Percentiles rank a stretch among this genome's conserved stretches.
Conservation (phyloP, 176 grass and related monocot genomes). For the Carex kokanica region DNA sequence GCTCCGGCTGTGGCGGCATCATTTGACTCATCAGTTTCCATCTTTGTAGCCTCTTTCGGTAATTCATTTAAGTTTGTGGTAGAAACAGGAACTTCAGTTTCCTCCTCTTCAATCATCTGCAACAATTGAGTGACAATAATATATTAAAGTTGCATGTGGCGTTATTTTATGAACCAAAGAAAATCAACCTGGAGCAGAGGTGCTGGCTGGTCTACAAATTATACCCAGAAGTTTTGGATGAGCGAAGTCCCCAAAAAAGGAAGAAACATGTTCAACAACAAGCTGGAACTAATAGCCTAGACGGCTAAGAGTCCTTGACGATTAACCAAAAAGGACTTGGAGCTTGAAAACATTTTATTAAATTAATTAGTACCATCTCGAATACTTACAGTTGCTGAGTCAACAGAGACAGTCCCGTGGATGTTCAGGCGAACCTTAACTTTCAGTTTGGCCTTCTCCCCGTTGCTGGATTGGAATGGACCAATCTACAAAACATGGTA, state of each 20-base stretch:
- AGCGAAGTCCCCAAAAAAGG: not conserved
- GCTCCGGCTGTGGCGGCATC: slow-evolving; percentile 34
- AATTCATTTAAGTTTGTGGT: slow-evolving; percentile 32
- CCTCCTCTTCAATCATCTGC: slow-evolving; percentile 84
- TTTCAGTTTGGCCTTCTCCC: slow-evolving; percentile 67
- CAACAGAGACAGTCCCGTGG: slow-evolving; percentile 77
- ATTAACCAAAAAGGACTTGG: not conserved
- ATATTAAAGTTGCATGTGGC: not conserved
- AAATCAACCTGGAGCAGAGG: not conserved
- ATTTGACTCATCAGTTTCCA: slow-evolving; percentile 60
- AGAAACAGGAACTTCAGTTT: slow-evolving; percentile 61
- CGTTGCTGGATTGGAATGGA: slow-evolving; percentile 68
- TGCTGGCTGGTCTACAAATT: not conserved
- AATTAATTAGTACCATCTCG: not conserved
- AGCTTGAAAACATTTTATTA: not conserved
- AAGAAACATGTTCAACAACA: not conserved
- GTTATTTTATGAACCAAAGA: not conserved
- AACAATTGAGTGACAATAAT: not conserved
- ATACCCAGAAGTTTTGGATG: not conserved
- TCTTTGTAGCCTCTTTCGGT: slow-evolving; percentile 50
- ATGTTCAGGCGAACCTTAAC: slow-evolving; percentile 84
- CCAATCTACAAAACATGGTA: slow-evolving; percentile 46
- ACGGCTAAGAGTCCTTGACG: not conserved
- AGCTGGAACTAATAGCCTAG: not conserved
- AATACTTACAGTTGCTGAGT: slow-evolving; percentile 67